Conservation (phyloP, 345 rosid genomes). For the Salix suchowensis region DNA sequence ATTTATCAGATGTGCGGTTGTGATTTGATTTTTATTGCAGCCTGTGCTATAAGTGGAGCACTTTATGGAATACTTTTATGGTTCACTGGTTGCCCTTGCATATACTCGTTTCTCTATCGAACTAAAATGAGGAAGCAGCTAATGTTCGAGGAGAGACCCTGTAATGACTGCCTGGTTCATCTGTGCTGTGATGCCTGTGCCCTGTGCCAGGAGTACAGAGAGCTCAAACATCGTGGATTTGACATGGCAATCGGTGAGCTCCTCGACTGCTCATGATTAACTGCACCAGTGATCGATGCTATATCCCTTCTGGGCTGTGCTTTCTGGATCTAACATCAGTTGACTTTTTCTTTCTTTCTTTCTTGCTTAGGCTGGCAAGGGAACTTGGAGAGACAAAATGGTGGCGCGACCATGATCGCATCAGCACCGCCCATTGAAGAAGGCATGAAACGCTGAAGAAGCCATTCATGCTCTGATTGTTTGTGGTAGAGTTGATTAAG, state of each 20-base stretch:
- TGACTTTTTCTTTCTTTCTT: not conserved
- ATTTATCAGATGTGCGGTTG: not conserved
- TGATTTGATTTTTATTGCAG: constrained; percentile 15
- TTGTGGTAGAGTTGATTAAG: not conserved
- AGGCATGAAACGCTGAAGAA: constrained; percentile 25
- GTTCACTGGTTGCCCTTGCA: constrained; percentile 11
- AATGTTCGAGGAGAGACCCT: constrained; percentile 10
- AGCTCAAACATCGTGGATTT: constrained; percentile 39
- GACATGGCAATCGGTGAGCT: constrained; percentile 34
- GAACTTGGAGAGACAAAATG: not conserved
- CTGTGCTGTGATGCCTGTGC: constrained; percentile 37
- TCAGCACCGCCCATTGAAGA: constrained; percentile 9
- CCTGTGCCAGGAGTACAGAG: constrained; percentile 37
- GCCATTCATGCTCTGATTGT: not conserved
- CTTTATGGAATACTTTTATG: constrained; percentile 9
- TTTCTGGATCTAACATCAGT: not conserved
- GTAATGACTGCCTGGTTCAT: constrained; percentile 28
- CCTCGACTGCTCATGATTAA: not conserved
- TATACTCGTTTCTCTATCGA: constrained; percentile 25
- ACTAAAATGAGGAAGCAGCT: constrained; percentile 30
- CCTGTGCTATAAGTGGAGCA: constrained; percentile 28
- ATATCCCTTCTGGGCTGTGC: not conserved
- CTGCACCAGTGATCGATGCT: not conserved
- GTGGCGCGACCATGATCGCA: not conserved
- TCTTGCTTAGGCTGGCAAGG: constrained; percentile 5